Percentiles rank a stretch among this genome's conserved stretches.
Conservation (phyloP, 2,329 filamentous ascomycete genomes). For the Fusarium duplospermum region DNA sequence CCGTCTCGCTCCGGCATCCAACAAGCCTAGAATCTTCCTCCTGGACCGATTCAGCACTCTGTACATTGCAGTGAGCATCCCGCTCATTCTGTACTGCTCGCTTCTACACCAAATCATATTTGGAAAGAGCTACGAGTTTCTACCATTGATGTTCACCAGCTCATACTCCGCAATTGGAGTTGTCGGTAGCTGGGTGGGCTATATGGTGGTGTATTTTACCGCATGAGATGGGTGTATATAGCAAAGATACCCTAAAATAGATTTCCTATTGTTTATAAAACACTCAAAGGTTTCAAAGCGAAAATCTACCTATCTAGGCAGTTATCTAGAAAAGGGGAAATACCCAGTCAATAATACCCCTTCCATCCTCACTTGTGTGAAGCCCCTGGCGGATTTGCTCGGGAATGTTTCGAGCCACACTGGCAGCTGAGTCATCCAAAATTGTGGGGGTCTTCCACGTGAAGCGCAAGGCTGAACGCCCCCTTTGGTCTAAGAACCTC, state of each 20-base stretch:
- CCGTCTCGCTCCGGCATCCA: conserved; percentile 84
- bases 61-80: conserved; percentile 91
- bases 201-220: conserved; percentile 89
- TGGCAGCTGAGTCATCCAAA: conserved; percentile 41
- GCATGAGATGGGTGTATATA: conserved; percentile 50
- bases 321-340: background rate
- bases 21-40: conserved; percentile 83
- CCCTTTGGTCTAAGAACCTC: conserved; percentile 37
- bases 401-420: background rate
- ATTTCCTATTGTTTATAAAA: conserved; percentile 13
- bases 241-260: conserved; percentile 42
- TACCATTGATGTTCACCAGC: conserved; percentile 97
- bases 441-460: conserved; percentile 46
- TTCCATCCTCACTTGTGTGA: background rate
- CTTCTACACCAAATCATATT: conserved; percentile 86
- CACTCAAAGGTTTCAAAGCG: background rate
- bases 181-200: conserved; percentile 93
- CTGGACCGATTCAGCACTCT: conserved; percentile 90
- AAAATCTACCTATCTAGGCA: background rate
- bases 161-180: conserved; percentile 95
- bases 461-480: conserved; percentile 45
- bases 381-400: background rate
- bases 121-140: conserved; percentile 84
- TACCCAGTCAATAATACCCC: background rate
- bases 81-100: conserved; percentile 89